A percentile compares a stretch with the other conserved stretches of the same genome.
phyloP scores from a whole-genome alignment of 768 basidiomycete genomes.

The Cantharellus anzutake region DNA sequence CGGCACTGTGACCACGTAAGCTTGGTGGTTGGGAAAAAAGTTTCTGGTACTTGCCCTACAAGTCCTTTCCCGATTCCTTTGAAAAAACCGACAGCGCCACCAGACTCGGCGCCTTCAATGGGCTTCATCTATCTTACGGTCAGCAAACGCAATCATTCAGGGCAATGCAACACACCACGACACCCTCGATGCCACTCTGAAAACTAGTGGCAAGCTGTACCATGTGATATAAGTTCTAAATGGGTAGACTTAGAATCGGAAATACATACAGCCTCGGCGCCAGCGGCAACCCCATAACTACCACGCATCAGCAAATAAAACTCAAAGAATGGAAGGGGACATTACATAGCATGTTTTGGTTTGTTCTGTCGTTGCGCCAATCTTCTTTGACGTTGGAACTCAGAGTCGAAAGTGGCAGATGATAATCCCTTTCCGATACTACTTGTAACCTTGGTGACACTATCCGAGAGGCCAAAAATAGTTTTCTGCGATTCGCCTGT shows the following conservation, averaged over 20 bases:
- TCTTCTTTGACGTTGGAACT: constrained; percentile 79
- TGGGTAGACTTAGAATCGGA: neutral
- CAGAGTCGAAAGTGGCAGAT: constrained; percentile 89
- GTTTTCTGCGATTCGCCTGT: constrained; percentile 36
- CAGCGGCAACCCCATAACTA: constrained; percentile 90
- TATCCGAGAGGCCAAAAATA: constrained; percentile 89
- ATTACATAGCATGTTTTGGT: constrained; percentile 87
- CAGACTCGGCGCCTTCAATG: constrained; percentile 87
- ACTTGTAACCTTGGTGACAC: constrained; percentile 94
- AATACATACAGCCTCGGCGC: constrained; percentile 47
- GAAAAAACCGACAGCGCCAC: constrained; percentile 91
- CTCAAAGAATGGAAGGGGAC: neutral
- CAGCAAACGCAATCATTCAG: neutral
- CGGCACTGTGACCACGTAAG: constrained; percentile 27
- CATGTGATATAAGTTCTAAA: neutral
- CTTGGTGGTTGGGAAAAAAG: neutral
- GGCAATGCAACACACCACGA: constrained; percentile 35
- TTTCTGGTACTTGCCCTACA: constrained; percentile 45
- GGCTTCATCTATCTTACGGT: constrained; percentile 58
- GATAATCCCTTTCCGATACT: constrained; percentile 95
- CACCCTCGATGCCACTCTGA: constrained; percentile 89
- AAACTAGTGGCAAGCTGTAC: constrained; percentile 61
- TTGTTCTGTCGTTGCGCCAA: constrained; percentile 84
- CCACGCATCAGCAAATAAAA: neutral
- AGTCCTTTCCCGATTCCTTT: constrained; percentile 94